phyloP scores from a whole-genome alignment of 2,329 filamentous ascomycete species.

The Pseudogymnoascus sp. region DNA sequence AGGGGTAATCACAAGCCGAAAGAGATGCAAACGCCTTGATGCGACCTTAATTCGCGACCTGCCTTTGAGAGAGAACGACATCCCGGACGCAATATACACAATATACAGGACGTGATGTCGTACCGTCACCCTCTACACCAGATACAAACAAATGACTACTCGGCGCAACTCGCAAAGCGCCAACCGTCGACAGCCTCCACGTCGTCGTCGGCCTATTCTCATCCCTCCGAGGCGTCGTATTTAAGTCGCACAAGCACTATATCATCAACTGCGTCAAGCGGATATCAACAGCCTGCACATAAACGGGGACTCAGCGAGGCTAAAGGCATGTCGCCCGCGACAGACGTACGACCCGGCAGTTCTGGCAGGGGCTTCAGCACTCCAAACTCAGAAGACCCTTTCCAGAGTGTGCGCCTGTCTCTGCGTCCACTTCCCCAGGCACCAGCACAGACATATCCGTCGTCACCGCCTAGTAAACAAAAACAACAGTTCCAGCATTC shows the following conservation, averaged over 20 bases:
- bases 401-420: slow-evolving; percentile 67
- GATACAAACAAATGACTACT: slow-evolving; percentile 44
- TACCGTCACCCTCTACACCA: slow-evolving; percentile 53
- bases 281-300: slow-evolving; percentile 48
- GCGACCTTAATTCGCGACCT: slow-evolving; percentile 11
- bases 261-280: slow-evolving; percentile 65
- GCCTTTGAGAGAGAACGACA: not conserved
- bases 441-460: slow-evolving; percentile 39
- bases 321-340: slow-evolving; percentile 44
- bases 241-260: slow-evolving; percentile 60
- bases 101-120: slow-evolving; percentile 39
- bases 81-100: not conserved
- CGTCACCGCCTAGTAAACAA: slow-evolving; percentile 17
- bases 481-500: slow-evolving; percentile 8
- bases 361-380: slow-evolving; percentile 31
- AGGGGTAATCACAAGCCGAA: slow-evolving; percentile 2
- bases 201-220: slow-evolving; percentile 61
- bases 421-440: slow-evolving; percentile 66
- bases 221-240: slow-evolving; percentile 41
- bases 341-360: slow-evolving; percentile 41
- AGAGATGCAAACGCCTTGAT: slow-evolving; percentile 16
- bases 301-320: slow-evolving; percentile 72
- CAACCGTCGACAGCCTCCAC: slow-evolving; percentile 66
- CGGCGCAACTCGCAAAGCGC: slow-evolving; percentile 36
- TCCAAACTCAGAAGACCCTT: slow-evolving; percentile 54